These are phyloP conservation scores for Vickermania ingenoplastis DNA, from an alignment of 208 protist species.

Conservation along the genomic window DNA sequence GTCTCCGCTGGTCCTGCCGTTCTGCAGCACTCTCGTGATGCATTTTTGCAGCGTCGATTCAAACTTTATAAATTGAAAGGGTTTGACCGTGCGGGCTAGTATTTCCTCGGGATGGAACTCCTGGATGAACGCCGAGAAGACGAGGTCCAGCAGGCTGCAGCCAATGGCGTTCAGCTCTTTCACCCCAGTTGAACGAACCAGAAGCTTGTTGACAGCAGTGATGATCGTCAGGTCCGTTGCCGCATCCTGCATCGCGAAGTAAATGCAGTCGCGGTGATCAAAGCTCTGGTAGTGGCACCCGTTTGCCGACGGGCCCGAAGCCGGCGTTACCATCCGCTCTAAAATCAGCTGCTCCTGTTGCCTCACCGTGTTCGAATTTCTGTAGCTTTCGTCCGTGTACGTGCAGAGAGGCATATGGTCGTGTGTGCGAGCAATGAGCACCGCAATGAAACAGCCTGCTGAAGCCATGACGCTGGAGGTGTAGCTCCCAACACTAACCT, in stretches of 20 bases:
- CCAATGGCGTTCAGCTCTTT: constrained; percentile 65
- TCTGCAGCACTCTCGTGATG: constrained; percentile 55
- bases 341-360: constrained; percentile 83
- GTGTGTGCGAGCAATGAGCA: constrained; percentile 74
- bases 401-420: constrained; percentile 75
- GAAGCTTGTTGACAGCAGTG: constrained; percentile 81
- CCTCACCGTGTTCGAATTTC: constrained; percentile 45
- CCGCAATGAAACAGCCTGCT: constrained; percentile 83
- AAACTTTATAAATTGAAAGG: constrained; percentile 88
- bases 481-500: background rate
- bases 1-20: constrained; percentile 41
- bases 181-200: constrained; percentile 69
- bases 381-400: constrained; percentile 82
- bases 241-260: constrained; percentile 85
- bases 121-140: constrained; percentile 76
- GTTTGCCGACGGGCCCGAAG: constrained; percentile 19
- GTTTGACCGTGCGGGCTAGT: constrained; percentile 31
- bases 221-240: constrained; percentile 81
- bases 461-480: constrained; percentile 71
- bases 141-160: constrained; percentile 65
- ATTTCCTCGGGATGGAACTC: constrained; percentile 48
- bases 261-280: constrained; percentile 83
- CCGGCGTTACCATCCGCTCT: constrained; percentile 72
- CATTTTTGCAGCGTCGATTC: constrained; percentile 70
- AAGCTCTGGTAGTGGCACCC: constrained; percentile 89